These are phyloP conservation scores for Talaromyces borbonicus DNA, from an alignment of 495 filamentous ascomycete species.

Conservation along the genomic window DNA sequence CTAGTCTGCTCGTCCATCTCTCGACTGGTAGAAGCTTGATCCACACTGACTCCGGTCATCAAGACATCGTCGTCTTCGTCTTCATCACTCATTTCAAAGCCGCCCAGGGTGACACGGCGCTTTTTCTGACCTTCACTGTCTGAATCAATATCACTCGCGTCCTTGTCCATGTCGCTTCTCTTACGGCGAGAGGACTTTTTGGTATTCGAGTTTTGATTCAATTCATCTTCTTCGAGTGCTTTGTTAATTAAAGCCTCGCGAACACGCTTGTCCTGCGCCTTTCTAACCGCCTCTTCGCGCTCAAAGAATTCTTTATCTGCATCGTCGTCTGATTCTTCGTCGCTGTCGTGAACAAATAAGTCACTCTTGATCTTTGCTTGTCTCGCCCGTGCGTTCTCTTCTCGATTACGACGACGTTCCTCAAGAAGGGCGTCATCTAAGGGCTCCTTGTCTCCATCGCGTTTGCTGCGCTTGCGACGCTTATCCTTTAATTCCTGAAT, in stretches of 20 bases:
- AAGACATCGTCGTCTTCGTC: conserved; percentile 26
- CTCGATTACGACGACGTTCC: conserved; percentile 42
- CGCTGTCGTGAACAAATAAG: conserved; percentile 66
- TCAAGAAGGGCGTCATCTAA: conserved; percentile 43
- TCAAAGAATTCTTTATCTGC: conserved; percentile 60
- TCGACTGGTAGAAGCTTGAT: conserved; percentile 14
- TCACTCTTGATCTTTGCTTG: conserved; percentile 72
- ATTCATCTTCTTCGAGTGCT: conserved; percentile 34
- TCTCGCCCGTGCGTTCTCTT: conserved; percentile 51
- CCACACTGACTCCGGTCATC: conserved; percentile 23
- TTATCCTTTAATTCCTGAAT: conserved; percentile 44
- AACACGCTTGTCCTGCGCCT: conserved; percentile 38
- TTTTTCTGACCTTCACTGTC: conserved; percentile 9
- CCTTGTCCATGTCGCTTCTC: conserved; percentile 19
- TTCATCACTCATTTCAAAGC: conserved; percentile 15
- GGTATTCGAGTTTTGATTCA: conserved; percentile 19
- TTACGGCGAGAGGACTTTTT: conserved; percentile 10
- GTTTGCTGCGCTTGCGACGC: conserved; percentile 34
- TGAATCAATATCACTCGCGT: conserved; percentile 11
- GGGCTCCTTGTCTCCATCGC: conserved; percentile 25
- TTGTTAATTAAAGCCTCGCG: conserved; percentile 44
- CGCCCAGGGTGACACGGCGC: conserved; percentile 15
- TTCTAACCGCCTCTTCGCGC: conserved; percentile 49
- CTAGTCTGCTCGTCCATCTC: conserved; percentile 13
- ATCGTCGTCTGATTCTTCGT: conserved; percentile 69